These are phyloP conservation scores for Lophiostoma macrostomum DNA, from an alignment of 495 filamentous ascomycete species.

Conservation along the genomic window DNA sequence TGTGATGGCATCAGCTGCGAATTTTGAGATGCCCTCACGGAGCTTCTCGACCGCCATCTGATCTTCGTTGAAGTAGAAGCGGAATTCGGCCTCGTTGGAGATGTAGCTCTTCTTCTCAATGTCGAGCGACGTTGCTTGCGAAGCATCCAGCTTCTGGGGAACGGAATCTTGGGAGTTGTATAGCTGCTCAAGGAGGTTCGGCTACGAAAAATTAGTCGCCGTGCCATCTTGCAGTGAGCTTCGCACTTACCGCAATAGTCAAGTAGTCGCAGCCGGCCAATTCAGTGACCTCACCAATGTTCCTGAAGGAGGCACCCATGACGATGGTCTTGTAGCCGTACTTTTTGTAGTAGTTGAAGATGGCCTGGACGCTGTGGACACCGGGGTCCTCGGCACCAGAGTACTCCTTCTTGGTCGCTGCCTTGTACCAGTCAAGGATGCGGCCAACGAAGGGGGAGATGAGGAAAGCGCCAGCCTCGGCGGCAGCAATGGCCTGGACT, in stretches of 20 bases:
- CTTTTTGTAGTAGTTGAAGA: constrained; percentile 99
- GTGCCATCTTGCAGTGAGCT: too few species aligned
- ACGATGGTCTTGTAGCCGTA: constrained; percentile 97
- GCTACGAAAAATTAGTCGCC: constrained; percentile 48
- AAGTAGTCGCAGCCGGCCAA: constrained; percentile 97
- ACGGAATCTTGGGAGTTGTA: constrained; percentile 74
- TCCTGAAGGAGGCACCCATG: constrained; percentile 99
- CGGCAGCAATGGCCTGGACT: constrained; percentile 91
- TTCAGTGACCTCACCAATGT: constrained; percentile 93
- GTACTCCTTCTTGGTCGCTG: constrained; percentile 89
- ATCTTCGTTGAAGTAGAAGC: constrained; percentile 99
- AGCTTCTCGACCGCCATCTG: constrained; percentile 99
- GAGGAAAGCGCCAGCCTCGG: constrained; percentile 95
- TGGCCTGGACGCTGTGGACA: constrained; percentile 89
- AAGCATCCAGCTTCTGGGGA: constrained; percentile 86
- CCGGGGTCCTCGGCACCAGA: constrained; percentile 85
- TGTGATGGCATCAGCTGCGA: constrained; percentile 90
- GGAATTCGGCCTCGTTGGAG: constrained; percentile 83
- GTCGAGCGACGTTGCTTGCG: constrained; percentile 61
- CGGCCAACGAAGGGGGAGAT: constrained; percentile 99
- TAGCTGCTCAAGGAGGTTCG: constrained; percentile 90
- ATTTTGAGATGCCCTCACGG: constrained; percentile 97
- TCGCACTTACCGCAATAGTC: constrained; percentile 79
- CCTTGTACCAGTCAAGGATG: constrained; percentile 99
- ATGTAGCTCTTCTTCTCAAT: constrained; percentile 90